Conservation (phyloP, 805 yeast genomes). For the Saturnispora halmiae region DNA sequence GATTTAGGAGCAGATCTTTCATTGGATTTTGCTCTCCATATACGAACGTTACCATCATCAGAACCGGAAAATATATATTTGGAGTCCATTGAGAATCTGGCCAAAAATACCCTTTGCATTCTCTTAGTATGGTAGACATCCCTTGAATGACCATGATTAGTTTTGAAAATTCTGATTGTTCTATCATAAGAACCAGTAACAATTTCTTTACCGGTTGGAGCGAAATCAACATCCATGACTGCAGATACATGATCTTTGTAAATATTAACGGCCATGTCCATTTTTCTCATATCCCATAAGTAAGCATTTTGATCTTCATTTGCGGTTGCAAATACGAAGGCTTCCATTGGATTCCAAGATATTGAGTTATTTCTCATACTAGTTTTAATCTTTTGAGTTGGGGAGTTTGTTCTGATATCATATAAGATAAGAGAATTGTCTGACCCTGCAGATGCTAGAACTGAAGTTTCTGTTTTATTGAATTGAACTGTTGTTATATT, state of each 20-base stretch:
- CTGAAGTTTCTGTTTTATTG: slow-evolving; percentile 81
- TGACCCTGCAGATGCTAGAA: slow-evolving; percentile 81
- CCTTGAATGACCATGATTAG: slow-evolving; percentile 76
- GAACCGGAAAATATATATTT: slow-evolving; percentile 83
- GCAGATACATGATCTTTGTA: slow-evolving; percentile 95
- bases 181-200: slow-evolving; percentile 95
- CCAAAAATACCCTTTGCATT: slow-evolving; percentile 90
- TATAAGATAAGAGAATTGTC: slow-evolving; percentile 87
- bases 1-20: slow-evolving; percentile 78
- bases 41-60: slow-evolving; percentile 89
- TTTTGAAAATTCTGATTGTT: slow-evolving; percentile 71
- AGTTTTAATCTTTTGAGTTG: slow-evolving; percentile 84
- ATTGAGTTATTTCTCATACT: slow-evolving; percentile 75
- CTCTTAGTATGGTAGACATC: slow-evolving; percentile 95
- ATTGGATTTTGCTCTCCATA: slow-evolving; percentile 87
- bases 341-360: slow-evolving; percentile 98
- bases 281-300: slow-evolving; percentile 92
- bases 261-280: slow-evolving; percentile 72
- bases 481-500: slow-evolving; percentile 74
- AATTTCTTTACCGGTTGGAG: slow-evolving; percentile 94
- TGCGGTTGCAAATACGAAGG: slow-evolving; percentile 85
- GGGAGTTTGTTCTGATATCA: slow-evolving; percentile 83
- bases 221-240: slow-evolving; percentile 86
- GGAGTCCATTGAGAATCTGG: slow-evolving; percentile 80
- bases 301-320: slow-evolving; percentile 93